Evolutionary conservation across 495 filamentous ascomycete genomes (phyloP).

Genomic region (Talaromyces ruber): DNA sequence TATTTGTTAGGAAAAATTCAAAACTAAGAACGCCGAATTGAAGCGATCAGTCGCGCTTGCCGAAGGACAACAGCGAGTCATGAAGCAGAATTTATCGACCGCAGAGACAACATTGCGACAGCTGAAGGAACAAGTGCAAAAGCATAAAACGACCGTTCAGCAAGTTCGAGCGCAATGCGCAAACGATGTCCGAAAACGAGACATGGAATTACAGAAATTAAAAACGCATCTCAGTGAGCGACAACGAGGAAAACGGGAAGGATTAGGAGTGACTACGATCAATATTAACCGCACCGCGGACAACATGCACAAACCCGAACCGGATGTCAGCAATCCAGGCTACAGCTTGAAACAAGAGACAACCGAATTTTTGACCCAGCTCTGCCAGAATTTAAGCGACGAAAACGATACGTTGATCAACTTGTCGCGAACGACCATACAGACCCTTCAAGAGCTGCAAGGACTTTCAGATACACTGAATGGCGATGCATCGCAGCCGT

Average conservation of each 20-base stretch:
- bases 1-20: constrained; percentile 43
- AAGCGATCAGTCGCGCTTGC: constrained; percentile 66
- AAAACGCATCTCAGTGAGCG: constrained; percentile 71
- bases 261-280: constrained; percentile 39
- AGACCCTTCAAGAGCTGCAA: constrained; percentile 69
- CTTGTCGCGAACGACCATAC: constrained; percentile 61
- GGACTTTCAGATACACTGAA: constrained; percentile 53
- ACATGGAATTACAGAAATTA: constrained; percentile 77
- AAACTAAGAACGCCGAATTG: constrained; percentile 62
- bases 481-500: constrained; percentile 21
- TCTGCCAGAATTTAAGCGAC: constrained; percentile 82
- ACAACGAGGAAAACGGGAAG: constrained; percentile 40
- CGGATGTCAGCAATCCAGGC: constrained; percentile 45
- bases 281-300: constrained; percentile 36
- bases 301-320: constrained; percentile 28
- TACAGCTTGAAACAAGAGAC: constrained; percentile 81
- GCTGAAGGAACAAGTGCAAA: constrained; percentile 71
- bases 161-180: constrained; percentile 83
- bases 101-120: constrained; percentile 61
- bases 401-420: constrained; percentile 83
- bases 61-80: constrained; percentile 62
- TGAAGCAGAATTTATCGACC: constrained; percentile 57
- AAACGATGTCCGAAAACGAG: constrained; percentile 86
- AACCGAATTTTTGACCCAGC: constrained; percentile 80
- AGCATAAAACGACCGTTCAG: constrained; percentile 64